Conservation (phyloP, 768 basidiomycete species). For the Hypsizygus marmoreus region DNA sequence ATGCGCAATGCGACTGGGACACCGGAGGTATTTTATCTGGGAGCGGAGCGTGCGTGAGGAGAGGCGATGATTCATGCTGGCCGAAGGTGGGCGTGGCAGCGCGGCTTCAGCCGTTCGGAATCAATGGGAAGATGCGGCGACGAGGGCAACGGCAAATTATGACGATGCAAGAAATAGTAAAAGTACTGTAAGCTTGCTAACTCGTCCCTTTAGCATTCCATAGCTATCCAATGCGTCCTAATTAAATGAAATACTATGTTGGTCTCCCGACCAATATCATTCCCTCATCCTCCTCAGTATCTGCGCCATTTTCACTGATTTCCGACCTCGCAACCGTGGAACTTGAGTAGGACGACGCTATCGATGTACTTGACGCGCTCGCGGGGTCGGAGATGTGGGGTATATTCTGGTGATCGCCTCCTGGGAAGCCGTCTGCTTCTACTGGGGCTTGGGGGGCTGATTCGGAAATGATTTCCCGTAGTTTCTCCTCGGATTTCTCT, state of each 20-base stretch:
- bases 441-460: background rate
- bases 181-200: no score
- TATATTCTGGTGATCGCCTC: background rate
- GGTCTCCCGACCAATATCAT: slow-evolving; percentile 79
- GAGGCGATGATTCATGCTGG: no score
- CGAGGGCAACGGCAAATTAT: no score
- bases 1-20: slow-evolving; percentile 10
- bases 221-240: slow-evolving; percentile 7
- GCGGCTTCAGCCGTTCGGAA: no score
- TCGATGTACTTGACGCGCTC: slow-evolving; percentile 33
- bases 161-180: no score
- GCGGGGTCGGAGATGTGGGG: slow-evolving; percentile 3
- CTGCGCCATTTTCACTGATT: slow-evolving; percentile 64
- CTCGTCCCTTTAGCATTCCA: no score
- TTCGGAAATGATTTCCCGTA: slow-evolving; percentile 10
- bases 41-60: no score
- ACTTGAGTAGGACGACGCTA: slow-evolving; percentile 33
- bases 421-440: background rate
- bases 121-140: no score
- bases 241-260: slow-evolving; percentile 11
- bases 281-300: slow-evolving; percentile 85
- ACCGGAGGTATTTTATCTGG: no score
- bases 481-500: slow-evolving; percentile 7
- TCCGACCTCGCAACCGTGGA: slow-evolving; percentile 39
- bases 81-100: no score